Evolutionary conservation across 1,139 yeast species (phyloP), one percentile per base, ranked within the genome.

Genomic region (Debaryomyces udenii): DNA sequence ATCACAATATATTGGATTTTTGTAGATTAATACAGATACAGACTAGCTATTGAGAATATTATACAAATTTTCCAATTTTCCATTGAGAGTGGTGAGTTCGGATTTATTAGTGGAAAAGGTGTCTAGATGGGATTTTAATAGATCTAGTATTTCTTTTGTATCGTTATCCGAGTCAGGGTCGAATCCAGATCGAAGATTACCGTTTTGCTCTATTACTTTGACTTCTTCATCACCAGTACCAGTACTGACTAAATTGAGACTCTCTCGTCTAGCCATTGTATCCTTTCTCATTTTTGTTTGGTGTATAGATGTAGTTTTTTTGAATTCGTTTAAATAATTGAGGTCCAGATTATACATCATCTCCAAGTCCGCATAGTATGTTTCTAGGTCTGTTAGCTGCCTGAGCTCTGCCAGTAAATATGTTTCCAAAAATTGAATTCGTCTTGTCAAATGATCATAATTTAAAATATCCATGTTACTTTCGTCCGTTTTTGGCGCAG

Each of bases 331-430:
- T 41, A 69, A 57, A 45, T 71, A 70, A 31, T 54, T 52, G 32
- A 48, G 47, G 52, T 72, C 77, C 59, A 61, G 65, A 39, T 62
- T 51, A 48, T 58, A 61, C 22, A 50, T 48, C 27, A 49, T 43
- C 16, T 62, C 47, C 13, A 63, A 45, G 27, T 59, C 59, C 11
- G 55, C 52, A 38, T 58, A 55, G 45, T 64, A 57, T 9, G 48
- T 45, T 39, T 68, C 62, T 26, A 72, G 51, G n/a, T 66, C 71
- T 17, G 56, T 51, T 34, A 71, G 51, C 44, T 72, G 77, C 40
- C 66, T 64, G 27, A 64, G 40, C 44, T 71, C 77, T 0, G 77
- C 77, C 67, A 61, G 68, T 11, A 71, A 52, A 46, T 66, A 66
- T 1, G 74, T 66, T 46, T 71, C 76, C 37, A 70, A 49, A 32